These are phyloP conservation scores for Blumeriella jaapii DNA, from an alignment of 2,329 filamentous ascomycete species.

Conservation along the genomic window DNA sequence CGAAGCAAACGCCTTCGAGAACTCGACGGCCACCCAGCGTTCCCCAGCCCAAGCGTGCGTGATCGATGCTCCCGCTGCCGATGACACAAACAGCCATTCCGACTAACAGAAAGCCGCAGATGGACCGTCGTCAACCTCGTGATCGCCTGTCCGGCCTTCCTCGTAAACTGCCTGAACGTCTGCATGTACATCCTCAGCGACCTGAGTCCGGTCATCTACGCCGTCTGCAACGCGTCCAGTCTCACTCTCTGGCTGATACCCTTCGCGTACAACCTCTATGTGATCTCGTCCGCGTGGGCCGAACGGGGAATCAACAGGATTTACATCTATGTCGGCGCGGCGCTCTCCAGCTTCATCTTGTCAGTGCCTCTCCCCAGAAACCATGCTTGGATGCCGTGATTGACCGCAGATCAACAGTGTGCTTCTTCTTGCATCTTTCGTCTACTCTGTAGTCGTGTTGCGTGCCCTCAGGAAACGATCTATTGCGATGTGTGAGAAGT, in stretches of 20 bases:
- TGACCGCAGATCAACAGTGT: neutral
- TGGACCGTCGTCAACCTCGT: slow-evolving; percentile 1
- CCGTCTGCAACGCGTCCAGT: neutral
- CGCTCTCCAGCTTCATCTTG: neutral
- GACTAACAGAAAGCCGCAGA: neutral
- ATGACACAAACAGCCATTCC: too few species aligned
- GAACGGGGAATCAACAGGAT: neutral
- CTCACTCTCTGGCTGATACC: neutral
- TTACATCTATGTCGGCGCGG: neutral
- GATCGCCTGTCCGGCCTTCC: neutral
- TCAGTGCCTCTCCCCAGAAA: neutral
- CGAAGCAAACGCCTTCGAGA: neutral
- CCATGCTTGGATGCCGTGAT: neutral
- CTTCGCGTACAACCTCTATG: neutral
- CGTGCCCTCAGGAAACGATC: neutral
- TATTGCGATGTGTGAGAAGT: neutral
- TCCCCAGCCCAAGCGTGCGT: neutral
- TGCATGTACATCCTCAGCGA: slow-evolving; percentile 3
- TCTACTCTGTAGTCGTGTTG: neutral
- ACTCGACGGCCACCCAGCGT: neutral
- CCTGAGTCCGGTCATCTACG: neutral
- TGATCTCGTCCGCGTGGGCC: neutral
- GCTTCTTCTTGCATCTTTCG: neutral
- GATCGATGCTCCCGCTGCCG: neutral
- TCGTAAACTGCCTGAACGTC: neutral